Evolutionary conservation across 495 filamentous ascomycete species (phyloP), one percentile per base, ranked within the genome.

Genomic region (Hypoxylon lenormandii): DNA sequence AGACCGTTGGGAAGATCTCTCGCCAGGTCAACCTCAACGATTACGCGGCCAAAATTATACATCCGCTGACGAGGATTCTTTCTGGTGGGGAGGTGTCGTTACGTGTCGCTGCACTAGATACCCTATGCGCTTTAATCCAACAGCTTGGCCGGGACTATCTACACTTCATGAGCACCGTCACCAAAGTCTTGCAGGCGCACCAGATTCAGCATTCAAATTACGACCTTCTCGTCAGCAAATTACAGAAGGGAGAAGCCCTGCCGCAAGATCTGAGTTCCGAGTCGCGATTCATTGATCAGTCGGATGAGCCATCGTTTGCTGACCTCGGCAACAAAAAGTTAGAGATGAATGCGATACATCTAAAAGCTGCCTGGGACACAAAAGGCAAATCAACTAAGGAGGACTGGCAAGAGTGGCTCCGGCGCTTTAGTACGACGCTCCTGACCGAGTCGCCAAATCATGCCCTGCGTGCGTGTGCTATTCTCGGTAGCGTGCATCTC

Each of bases 341-440:
- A 50, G 92, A 93, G 36, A 91, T 97, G 57, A 99, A 98, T 69
- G 93, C 97, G 54, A 92, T 97, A 72, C 95, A 99, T 82, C 84
- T 99, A 8, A 97, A 97, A 76, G 92, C 92, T 64, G 95, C 96
- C 0, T 99, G 96, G 95, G 96, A 98, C 69, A 93, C 96, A 3
- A 92, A 88, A 36, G 91, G 95, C 56, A 95, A 96, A 75, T 97
- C 95, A 15, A 99, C 95, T 1, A 88, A 91, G 49, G 95, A 99
- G 75, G 95, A 99, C 78, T 99, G 95, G 95, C 91, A 96, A 65
- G 95, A 99, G 78, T 99, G 95, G 95, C 97, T 97, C 77, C 86
- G 96, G 51, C 86, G 96, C 19, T 96, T 98, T 76, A 97, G 94
- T 72, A 92, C 97, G 16, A 96, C 97, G 68, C 84, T 99, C 18